Evolutionary conservation across 768 basidiomycete genomes (phyloP).

Genomic region (Holtermannia corniformis): DNA sequence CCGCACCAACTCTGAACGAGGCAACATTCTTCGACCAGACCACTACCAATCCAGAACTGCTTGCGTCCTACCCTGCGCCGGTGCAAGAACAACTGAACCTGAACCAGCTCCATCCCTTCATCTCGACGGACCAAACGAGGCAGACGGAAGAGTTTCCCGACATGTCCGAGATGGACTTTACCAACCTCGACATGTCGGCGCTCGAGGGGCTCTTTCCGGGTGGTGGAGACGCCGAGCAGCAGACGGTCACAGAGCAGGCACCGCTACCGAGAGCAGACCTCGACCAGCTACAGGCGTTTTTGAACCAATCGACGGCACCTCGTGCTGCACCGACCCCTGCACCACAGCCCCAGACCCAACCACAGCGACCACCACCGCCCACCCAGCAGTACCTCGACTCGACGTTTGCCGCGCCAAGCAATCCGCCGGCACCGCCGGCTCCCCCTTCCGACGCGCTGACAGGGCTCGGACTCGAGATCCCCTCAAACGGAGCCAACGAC

Average conservation of each 20-base stretch:
- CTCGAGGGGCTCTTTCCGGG: neutral
- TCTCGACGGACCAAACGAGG: neutral
- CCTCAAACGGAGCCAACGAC: neutral
- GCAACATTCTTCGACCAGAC: neutral
- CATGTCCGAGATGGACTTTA: neutral
- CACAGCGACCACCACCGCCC: neutral
- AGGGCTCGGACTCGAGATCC: neutral
- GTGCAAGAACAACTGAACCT: neutral
- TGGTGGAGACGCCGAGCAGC: neutral
- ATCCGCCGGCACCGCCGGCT: neutral
- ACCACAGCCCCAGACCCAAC: neutral
- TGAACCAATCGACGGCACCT: neutral
- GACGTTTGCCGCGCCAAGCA: neutral
- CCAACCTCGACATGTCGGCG: neutral
- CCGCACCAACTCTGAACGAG: no score
- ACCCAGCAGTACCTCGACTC: neutral
- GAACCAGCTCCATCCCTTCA: neutral
- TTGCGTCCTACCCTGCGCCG: neutral
- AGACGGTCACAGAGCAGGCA: neutral
- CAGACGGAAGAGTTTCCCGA: neutral
- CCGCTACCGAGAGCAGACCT: no score
- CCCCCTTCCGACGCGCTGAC: neutral
- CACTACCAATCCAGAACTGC: neutral
- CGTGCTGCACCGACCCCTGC: neutral
- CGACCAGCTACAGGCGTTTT: neutral